Percentiles rank a stretch among this genome's conserved stretches.
These are phyloP conservation scores for Favolaschia claudopus DNA, from an alignment of 768 basidiomycete species.

Conservation along the genomic window DNA sequence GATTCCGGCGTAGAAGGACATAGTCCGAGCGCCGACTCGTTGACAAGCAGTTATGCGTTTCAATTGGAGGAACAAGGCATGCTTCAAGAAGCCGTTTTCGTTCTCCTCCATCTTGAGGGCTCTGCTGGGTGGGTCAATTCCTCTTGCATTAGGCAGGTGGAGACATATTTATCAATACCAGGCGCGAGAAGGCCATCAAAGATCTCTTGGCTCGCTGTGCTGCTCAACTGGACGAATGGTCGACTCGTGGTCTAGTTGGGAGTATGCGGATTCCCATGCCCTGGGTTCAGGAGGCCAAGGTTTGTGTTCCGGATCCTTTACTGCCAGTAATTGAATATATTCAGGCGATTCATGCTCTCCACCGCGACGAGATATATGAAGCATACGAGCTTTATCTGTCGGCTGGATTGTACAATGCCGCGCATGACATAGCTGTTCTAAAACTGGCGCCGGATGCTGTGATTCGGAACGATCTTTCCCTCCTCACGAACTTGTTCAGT, in stretches of 20 bases:
- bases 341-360: conserved; percentile 73
- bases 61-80: conserved; percentile 84
- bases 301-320: conserved; percentile 36
- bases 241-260: conserved; percentile 71
- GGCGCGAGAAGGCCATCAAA: conserved; percentile 84
- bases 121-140: conserved; percentile 68
- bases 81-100: conserved; percentile 89
- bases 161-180: conserved; percentile 40
- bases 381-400: conserved; percentile 82
- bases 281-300: conserved; percentile 95
- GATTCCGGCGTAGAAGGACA: conserved; percentile 72
- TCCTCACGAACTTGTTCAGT: conserved; percentile 75
- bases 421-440: conserved; percentile 85
- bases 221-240: conserved; percentile 73
- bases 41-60: conserved; percentile 85
- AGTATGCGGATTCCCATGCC: conserved; percentile 81
- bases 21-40: conserved; percentile 81
- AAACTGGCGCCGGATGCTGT: conserved; percentile 91
- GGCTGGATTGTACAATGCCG: conserved; percentile 73
- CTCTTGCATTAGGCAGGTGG: conserved; percentile 11
- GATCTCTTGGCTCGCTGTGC: conserved; percentile 80
- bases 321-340: background rate
- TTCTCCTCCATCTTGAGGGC: conserved; percentile 87
- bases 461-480: conserved; percentile 66
- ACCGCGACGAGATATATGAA: conserved; percentile 66